Evolutionary conservation across 2,329 filamentous ascomycete genomes (phyloP), one percentile per base, ranked within the genome.

Genomic region (Emergomyces orientalis): DNA sequence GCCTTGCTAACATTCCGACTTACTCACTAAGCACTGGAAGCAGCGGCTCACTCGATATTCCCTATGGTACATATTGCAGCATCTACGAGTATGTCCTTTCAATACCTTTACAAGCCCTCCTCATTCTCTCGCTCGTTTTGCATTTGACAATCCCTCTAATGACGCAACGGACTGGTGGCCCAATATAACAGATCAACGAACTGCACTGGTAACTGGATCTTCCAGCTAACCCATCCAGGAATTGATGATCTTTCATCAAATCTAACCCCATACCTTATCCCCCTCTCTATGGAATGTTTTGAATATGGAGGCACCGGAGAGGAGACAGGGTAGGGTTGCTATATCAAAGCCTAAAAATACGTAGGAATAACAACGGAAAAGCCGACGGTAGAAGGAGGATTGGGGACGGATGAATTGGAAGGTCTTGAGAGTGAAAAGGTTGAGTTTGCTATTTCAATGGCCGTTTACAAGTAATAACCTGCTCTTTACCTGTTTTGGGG

Each of bases 61-160:
- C 56, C 11, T 45, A 43, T n/a, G 56, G 56, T 9, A 45, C 25
- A 59, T 45, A 59, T 41, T 59, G 56, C 41, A 59, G 19, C 39
- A n/a, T 59, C 3, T 59, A 59, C n/a, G 56, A 30, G 56, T 47
- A n/a, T n/a, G 39, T 22, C 19, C 32, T n/a, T 30, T 17, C 32
- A 13, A 13, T 37, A n/a, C 30, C 19, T 52, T 4, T 30, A 37
- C n/a, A n/a, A n/a, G n/a, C n/a, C n/a, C n/a, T n/a, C n/a, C n/a
- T n/a, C n/a, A n/a, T n/a, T n/a, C n/a, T 41, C 8, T 8, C n/a
- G 4, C 25, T 45, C 27, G 32, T 39, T 3, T 32, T 41, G n/a
- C 1, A 32, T 34, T 19, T 34, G 19, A 11, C 1, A 34, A 32
- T n/a, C 11, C 17, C 30, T 9, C 22, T 54, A 54, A 54, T 54